Base-by-base conservation (phyloP, 1,284 basidiomycete species). In the Grifola frondosa region DNA sequence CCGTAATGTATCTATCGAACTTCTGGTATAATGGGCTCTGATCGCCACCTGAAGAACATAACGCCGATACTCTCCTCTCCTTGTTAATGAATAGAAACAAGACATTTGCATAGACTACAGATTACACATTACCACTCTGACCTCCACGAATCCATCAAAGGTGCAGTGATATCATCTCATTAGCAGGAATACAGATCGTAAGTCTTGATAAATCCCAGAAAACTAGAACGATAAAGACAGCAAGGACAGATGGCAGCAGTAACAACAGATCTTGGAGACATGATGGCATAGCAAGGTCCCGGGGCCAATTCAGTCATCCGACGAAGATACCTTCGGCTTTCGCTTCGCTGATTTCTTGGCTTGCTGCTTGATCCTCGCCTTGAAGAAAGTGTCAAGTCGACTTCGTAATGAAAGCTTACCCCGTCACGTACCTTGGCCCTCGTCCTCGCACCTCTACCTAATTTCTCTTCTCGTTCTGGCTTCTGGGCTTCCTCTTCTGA, bases 371-470 rank as follows among this genome's bases (percentile, higher is more conserved):
- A 37, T 47, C 29, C 52, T 39, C 26, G 50, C 39, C 44, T 40
- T 23, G 16, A 3, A 21, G 29, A 13, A 1, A 40, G 26, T 7
- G 25, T 24, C 12, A 13, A 24, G 15, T 6, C 44, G 4, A 22
- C 16, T 6, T n/a, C 11, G 34, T 16, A 13, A 19, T 15, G 6
- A 21, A 36, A 8, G 8, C 34, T n/a, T 25, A 37, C 6, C 12
- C 8, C 25, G 15, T 22, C 30, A 58, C 58, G 37, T 48, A 74
- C 74, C 61, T 75, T 73, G 0, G 74, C 75, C 37, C 69, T 64
- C 9, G 62, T 67, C 36, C 74, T 58, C 9, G 74, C 74, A 30
- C 69, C 68, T 37, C 71, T 56, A 15, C 70, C 63, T 2, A 67
- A 59, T 31, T 61, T 65, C 38, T 61, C 60, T 5, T 59, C 64